Evolutionary conservation across 2,329 filamentous ascomycete genomes (phyloP), one percentile per base, ranked within the genome.

Genomic region (Fusarium fujikuroi): DNA sequence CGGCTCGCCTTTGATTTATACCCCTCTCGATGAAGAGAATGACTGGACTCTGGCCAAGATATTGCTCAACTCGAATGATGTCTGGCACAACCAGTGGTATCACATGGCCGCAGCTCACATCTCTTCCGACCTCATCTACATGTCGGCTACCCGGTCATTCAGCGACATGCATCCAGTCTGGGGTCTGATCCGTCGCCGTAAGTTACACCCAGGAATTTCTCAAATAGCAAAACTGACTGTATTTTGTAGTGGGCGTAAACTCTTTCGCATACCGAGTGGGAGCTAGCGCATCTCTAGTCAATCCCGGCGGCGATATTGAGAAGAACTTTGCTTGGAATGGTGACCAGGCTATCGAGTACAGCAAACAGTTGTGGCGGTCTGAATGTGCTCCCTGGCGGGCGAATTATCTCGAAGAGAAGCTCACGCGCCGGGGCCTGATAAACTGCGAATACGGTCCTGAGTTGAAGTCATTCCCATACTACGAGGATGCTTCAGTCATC

Each of bases 171-270:
- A 53, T 5, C 50, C 50, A 2, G 14, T 53, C 34, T 53, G 50
- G 50, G 50, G 34, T 4, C 23, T 53, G 2, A 39, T 53, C 4
- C 34, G 50, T 18, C 50, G 34, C 50, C 3, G 50, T 37, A 21
- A 5, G 21, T 23, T 32, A 7, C 3, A 4, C 19, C 4, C 7
- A 23, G 12, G 3, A 30, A 2, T 5, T 8, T 1, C 10, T 50
- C 7, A 21, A 2, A 37, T 2, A 11, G 1, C 19, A 16, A 0
- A 28, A 18, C 50, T 53, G 3, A 53, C 3, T 2, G 0, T 1
- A 1, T 39, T 2, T 1, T n/a, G 4, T 4, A 53, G 50, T 53
- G 19, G 50, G 9, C 3, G 50, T 53, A 0, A 53, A 53, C 9
- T 28, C 50, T 5, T 53, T 53, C 7, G 23, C 50, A 16, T 53